Evolutionary conservation across 2,329 filamentous ascomycete genomes (phyloP).

Genomic region (Aspergillus sp.): DNA sequence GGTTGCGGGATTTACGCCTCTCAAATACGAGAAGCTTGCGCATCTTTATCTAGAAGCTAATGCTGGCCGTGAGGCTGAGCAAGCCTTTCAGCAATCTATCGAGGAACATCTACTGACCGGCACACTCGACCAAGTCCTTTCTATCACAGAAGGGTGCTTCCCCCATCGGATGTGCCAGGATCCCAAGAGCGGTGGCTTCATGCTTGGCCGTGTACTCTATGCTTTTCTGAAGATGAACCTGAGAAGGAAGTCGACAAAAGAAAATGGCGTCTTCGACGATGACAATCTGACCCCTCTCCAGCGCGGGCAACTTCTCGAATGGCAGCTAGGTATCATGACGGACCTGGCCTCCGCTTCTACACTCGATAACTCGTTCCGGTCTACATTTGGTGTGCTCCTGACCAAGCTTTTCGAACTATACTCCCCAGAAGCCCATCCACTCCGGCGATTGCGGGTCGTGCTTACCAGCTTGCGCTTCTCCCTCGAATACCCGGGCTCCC

Average conservation of each 20-base stretch:
- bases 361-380: slow-evolving; percentile 31
- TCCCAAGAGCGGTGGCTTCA: slow-evolving; percentile 37
- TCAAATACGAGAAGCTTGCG: slow-evolving; percentile 50
- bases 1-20: slow-evolving; percentile 41
- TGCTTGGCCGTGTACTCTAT: slow-evolving; percentile 41
- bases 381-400: slow-evolving; percentile 30
- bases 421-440: slow-evolving; percentile 30
- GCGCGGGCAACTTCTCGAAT: slow-evolving; percentile 39
- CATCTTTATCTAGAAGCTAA: slow-evolving; percentile 44
- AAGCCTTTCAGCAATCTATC: slow-evolving; percentile 44
- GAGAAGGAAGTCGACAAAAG: slow-evolving; percentile 31
- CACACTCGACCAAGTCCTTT: slow-evolving; percentile 33
- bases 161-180: slow-evolving; percentile 35
- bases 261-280: slow-evolving; percentile 36
- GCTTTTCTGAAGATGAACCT: slow-evolving; percentile 40
- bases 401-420: slow-evolving; percentile 40
- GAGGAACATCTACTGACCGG: slow-evolving; percentile 44
- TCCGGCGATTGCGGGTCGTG: slow-evolving; percentile 41
- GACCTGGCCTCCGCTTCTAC: slow-evolving; percentile 31
- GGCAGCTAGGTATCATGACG: slow-evolving; percentile 40
- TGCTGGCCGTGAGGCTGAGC: slow-evolving; percentile 37
- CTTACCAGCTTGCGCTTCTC: slow-evolving; percentile 39
- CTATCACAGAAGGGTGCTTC: slow-evolving; percentile 29
- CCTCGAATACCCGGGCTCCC: slow-evolving; percentile 33
- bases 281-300: slow-evolving; percentile 26